Evolutionary conservation across 192 early-diverging fungal species (phyloP), one percentile per base, ranked within the genome.

Genomic region (Coemansia sp.): DNA sequence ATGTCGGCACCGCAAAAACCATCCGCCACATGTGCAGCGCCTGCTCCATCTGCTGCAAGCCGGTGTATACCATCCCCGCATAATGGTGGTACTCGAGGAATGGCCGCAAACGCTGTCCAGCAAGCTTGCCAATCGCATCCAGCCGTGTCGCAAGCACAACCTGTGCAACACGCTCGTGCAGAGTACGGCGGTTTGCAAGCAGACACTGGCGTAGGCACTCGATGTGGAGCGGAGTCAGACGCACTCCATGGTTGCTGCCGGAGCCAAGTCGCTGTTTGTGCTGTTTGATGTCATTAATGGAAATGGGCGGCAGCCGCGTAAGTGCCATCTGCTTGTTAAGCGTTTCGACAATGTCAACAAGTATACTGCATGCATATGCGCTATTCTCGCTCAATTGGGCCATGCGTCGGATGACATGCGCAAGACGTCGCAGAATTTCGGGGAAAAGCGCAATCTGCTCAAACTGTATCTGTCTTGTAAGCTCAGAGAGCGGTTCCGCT

Each of bases 11-110:
- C 12, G 79, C 74, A 66, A 81, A 73, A 7, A 72, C 67, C 40
- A 72, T 59, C 60, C 59, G 26, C 79, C 73, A 81, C 70, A 72
- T 58, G 5, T 31, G 55, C 61, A 59, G 33, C 15, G 79, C 79
- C 49, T 42, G 46, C 15, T 58, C 67, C 31, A 43, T 20, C 12
- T 45, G 61, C 2, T 66, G 70, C 20, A 67, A 33, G 6, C 66
- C 64, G 9, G 61, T 64, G n/a, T 48, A 64, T n/a, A 81, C 74
- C 79, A 81, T 81, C 35, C 79, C 74, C 13, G 63, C 74, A 37
- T 81, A 76, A 42, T 61, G 26, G 57, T 59, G 49, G 58, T 66
- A 81, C 67, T 72, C 62, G 66, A 81, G 61, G 29, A 72, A 66
- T 42, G 70, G 42, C 43, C 59, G 52, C 26, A 55, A 60, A 20